A percentile compares a stretch with the other conserved stretches of the same genome.
phyloP scores from a whole-genome alignment of 2,329 filamentous ascomycete species.

The Epichloe typhina region DNA sequence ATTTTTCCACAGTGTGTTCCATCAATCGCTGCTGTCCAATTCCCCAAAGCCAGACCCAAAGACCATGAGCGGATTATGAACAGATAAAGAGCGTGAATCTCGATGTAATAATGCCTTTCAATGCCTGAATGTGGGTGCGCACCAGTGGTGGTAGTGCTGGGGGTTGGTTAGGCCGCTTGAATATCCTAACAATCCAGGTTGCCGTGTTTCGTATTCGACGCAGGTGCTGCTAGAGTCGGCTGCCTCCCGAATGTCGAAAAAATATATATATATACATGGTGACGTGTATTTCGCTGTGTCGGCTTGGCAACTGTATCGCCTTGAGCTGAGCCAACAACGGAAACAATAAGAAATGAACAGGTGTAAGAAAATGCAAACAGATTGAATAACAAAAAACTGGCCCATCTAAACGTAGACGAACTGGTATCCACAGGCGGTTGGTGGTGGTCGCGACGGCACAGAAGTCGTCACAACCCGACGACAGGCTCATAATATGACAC shows the following conservation, averaged over 20 bases:
- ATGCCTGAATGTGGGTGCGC: neutral
- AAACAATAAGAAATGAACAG: neutral
- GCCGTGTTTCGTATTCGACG: neutral
- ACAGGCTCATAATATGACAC: constrained; percentile 34
- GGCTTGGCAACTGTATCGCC: neutral
- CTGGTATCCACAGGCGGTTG: neutral
- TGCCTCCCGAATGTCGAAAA: neutral
- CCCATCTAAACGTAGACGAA: neutral
- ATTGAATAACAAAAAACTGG: neutral
- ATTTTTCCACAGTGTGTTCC: constrained; percentile 11
- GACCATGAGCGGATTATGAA: constrained; percentile 1
- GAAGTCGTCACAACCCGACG: neutral
- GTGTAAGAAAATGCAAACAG: neutral
- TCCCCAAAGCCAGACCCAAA: constrained; percentile 3
- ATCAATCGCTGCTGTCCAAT: constrained; percentile 9
- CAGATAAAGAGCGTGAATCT: neutral
- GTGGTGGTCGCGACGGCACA: neutral
- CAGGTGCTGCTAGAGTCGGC: neutral
- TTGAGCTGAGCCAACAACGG: neutral
- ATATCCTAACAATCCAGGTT: neutral
- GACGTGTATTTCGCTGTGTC: neutral
- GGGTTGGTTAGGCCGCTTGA: neutral
- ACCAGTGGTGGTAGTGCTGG: neutral
- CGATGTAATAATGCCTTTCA: neutral
- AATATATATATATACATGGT: neutral